Evolutionary conservation across 2,329 filamentous ascomycete genomes (phyloP), one percentile per base, ranked within the genome.

Genomic region (Ceratocystis cacaofunesta): DNA sequence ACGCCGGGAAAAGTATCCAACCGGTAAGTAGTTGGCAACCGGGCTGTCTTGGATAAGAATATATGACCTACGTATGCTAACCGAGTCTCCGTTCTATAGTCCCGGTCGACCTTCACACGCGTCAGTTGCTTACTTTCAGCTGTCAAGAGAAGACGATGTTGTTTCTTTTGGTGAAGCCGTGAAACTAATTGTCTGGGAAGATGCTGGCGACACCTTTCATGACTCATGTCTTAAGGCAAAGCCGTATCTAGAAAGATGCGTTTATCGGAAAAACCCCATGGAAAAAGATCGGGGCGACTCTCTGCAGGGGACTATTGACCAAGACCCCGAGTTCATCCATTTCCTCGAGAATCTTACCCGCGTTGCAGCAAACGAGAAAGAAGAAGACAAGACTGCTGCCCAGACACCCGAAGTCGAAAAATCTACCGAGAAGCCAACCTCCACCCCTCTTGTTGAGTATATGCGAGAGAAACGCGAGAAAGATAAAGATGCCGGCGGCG

Each of bases 251-350:
- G 92, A 96, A 71, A 89, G 89, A 71, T 85, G 92, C 19, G 83
- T 88, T 0, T 95, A 92, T 76, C 89, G 90, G 69, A 92, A 92
- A 71, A 83, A 90, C 1, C 90, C 92, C 1, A 84, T 83, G 67
- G 83, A 80, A 44, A 90, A 89, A 73, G 83, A 84, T 62, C 85
- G 90, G 43, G 83, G 85, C 64, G 94, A 99, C 77, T 85, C 85
- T 64, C 86, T 92, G 15, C 90, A 96, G 73, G 94, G 92, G 64
- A 96, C 91, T 2, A 97, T 99, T 70, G 94, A 99, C 71, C 91
- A 96, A 73, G 94, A 99, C 72, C 85, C 90, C 0, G 94, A 97
- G 70, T 99, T 96, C 71, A 95, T 96, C 78, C 85, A 86, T 30
- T 99, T 97, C 73, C 81, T 99, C 6, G 89, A 95, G 73, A 88